Base-by-base conservation (phyloP, 2,329 filamentous ascomycete species). In the Arachnomyces sp. region DNA sequence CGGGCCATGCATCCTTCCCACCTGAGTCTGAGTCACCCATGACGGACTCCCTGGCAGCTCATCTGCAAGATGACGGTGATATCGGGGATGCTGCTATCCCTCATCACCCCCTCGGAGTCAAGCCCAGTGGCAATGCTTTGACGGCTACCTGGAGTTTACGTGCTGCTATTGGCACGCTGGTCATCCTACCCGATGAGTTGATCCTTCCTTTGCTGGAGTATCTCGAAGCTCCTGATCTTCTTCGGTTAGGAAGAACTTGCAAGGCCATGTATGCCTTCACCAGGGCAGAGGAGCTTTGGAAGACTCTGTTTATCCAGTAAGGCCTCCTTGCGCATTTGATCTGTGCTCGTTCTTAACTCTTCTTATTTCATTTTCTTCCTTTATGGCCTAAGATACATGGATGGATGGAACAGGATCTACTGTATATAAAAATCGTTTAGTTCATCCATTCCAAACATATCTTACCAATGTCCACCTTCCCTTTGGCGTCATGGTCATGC, bases 201-300 rank as follows among this genome's bases (percentile, higher is more conserved):
- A 67, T 95, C 36, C 72, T 81, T 49, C 70, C 82, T 39, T 58
- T 94, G 12, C 65, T 95, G 45, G 90, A 95, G 59, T 77, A 70
- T 52, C 70, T 95, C 34, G 81, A 89, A 52, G 68, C 75, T 36
- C 52, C 61, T 7, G 68, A 72, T 38, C 66, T 96, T 38, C 62
- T 81, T 41, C 65, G 63, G 6, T 66, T 96, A 31, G 86, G 87
- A 7, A 75, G 76, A 40, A 84, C 88, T 4, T 94, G 89, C 69
- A 86, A 80, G 59, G 88, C 85, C 39, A 66, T 96, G 12, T 90
- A 88, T 69, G 89, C 88, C 1, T 93, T 90, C 58, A 84, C 82
- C 40, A 73, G 81, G 36, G 78, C 78, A 35, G 90, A 95, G 48
- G 90, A 96, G 53, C 61, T 95, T 28, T 96, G 90, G 90, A 89